A percentile compares a stretch with the other conserved stretches of the same genome.
Conservation (phyloP, 108 stramenopile species). For the Skeletonema marinoi region DNA sequence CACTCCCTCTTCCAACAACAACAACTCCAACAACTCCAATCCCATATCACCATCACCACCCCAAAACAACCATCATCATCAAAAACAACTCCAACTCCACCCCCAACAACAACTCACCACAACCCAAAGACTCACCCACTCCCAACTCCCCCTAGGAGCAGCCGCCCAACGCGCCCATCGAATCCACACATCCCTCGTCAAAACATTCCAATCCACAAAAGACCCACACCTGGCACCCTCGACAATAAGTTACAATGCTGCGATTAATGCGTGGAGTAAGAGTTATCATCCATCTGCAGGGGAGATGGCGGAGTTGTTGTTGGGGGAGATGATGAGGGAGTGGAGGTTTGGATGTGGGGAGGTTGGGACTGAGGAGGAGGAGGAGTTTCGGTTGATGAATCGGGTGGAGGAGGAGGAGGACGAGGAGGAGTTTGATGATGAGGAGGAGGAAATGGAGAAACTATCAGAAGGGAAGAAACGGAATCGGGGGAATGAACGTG, state of each 20-base stretch:
- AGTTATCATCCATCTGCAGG: constrained; percentile 46
- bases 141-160: constrained; percentile 38
- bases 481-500: constrained; percentile 29
- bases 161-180: constrained; percentile 66
- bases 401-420: not conserved
- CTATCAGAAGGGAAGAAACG: not conserved
- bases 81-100: constrained; percentile 8
- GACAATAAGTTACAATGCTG: constrained; percentile 64
- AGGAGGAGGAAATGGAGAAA: constrained; percentile 7
- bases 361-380: not conserved
- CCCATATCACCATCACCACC: not conserved
- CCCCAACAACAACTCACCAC: constrained; percentile 2
- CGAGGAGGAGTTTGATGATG: constrained; percentile 12
- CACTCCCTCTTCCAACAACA: not conserved
- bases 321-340: constrained; percentile 62
- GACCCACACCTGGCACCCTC: constrained; percentile 55
- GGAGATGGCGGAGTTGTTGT: constrained; percentile 57
- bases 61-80: not conserved
- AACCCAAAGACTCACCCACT: not conserved
- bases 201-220: constrained; percentile 40
- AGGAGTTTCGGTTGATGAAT: not conserved
- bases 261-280: constrained; percentile 76
- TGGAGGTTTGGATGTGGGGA: constrained; percentile 38
- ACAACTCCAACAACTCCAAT: not conserved
- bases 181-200: constrained; percentile 62